Evolutionary conservation across 2,329 filamentous ascomycete genomes (phyloP).

Genomic region (Thyridium curvatum): DNA sequence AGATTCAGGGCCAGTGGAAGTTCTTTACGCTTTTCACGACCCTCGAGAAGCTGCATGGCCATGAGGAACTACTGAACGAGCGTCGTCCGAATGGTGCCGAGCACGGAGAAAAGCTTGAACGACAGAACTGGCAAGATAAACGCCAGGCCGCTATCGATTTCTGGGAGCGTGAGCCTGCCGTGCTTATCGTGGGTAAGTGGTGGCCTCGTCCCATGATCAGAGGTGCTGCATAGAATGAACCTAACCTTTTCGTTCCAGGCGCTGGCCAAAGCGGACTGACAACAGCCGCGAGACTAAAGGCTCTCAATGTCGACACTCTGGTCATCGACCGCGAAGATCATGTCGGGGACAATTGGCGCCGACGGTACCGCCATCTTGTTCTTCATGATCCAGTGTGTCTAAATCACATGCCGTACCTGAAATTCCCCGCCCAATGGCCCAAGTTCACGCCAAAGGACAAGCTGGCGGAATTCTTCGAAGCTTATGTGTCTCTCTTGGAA

Average conservation of each 20-base stretch:
- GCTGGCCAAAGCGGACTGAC: slow-evolving; percentile 56
- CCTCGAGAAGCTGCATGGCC: slow-evolving; percentile 45
- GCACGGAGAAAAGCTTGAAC: slow-evolving; percentile 42
- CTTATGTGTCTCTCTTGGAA: slow-evolving; percentile 58
- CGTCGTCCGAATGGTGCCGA: slow-evolving; percentile 48
- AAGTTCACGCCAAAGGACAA: slow-evolving; percentile 69
- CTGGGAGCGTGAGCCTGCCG: slow-evolving; percentile 43
- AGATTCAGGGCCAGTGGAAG: slow-evolving; percentile 44
- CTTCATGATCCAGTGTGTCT: slow-evolving; percentile 62
- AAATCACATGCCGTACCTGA: slow-evolving; percentile 56
- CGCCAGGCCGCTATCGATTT: slow-evolving; percentile 42
- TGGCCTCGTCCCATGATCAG: not conserved
- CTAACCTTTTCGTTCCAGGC: slow-evolving; percentile 25
- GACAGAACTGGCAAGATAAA: slow-evolving; percentile 56
- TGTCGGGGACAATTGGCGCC: slow-evolving; percentile 60
- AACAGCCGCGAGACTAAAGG: slow-evolving; percentile 51
- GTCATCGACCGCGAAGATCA: slow-evolving; percentile 52
- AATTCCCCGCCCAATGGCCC: slow-evolving; percentile 60
- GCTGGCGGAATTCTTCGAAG: slow-evolving; percentile 61
- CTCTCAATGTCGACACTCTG: slow-evolving; percentile 47
- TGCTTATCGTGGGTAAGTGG: slow-evolving; percentile 53
- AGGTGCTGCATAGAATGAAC: no score
- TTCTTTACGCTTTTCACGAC: slow-evolving; percentile 59
- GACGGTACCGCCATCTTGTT: slow-evolving; percentile 57
- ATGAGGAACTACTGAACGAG: slow-evolving; percentile 40